These are phyloP conservation scores for Neonectria coccinea DNA, from an alignment of 2,329 filamentous ascomycete species.

Conservation along the genomic window DNA sequence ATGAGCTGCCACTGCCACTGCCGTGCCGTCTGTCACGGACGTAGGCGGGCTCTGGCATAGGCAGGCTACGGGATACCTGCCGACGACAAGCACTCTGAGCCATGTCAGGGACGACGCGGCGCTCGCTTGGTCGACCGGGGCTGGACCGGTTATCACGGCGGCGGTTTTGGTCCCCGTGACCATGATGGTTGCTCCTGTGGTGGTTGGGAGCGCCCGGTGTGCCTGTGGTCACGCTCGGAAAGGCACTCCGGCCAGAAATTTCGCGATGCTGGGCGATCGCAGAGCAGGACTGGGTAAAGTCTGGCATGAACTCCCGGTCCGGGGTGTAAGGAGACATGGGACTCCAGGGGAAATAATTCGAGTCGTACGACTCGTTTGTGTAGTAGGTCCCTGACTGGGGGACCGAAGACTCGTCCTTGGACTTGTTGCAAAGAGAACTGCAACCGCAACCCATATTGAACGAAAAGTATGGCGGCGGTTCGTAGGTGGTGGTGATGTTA, in stretches of 20 bases:
- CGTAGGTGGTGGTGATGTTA: too few relatives aligned
- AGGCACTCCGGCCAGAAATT: neutral
- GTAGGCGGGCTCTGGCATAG: neutral
- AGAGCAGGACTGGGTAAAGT: neutral
- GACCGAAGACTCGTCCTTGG: neutral
- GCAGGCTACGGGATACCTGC: neutral
- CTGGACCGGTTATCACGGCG: neutral
- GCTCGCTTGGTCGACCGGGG: neutral
- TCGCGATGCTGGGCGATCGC: neutral
- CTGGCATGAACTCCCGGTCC: neutral
- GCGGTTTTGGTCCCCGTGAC: neutral
- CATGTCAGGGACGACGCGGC: neutral
- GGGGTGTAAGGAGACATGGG: neutral
- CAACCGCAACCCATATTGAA: neutral
- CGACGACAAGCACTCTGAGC: neutral
- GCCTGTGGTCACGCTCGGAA: neutral
- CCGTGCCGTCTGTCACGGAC: neutral
- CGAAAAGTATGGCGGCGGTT: neutral
- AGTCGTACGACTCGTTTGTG: neutral
- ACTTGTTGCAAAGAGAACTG: neutral
- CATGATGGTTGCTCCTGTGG: neutral
- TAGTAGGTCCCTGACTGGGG: neutral
- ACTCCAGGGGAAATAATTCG: neutral
- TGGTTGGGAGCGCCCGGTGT: neutral
- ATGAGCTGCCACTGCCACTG: neutral